A percentile compares a stretch with the other conserved stretches of the same genome.
Evolutionary conservation across 73 alveolate genomes (phyloP).

Genomic region (Paramecium tetraurelia): DNA sequence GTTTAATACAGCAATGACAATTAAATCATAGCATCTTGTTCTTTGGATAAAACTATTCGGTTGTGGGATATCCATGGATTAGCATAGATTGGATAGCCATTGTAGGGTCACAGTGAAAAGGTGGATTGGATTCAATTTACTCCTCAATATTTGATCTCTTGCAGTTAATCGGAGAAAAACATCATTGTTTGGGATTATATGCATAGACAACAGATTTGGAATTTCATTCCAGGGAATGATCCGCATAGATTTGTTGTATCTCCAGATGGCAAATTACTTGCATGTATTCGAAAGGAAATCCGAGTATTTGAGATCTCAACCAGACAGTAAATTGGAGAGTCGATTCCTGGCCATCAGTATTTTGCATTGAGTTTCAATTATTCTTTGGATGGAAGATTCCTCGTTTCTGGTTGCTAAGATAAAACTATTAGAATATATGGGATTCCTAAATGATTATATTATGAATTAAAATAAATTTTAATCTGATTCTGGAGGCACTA

Average conservation of each 20-base stretch:
- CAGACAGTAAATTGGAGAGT: background rate
- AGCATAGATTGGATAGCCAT: background rate
- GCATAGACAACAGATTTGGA: background rate
- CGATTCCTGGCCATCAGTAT: background rate
- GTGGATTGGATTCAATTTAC: conserved; percentile 5
- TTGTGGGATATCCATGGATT: background rate
- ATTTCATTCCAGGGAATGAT: background rate
- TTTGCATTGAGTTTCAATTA: background rate
- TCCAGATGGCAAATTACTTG: conserved; percentile 28
- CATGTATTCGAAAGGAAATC: background rate
- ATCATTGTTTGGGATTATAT: background rate
- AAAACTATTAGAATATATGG: background rate
- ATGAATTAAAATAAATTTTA: background rate
- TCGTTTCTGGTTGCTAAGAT: background rate
- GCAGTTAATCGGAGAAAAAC: background rate
- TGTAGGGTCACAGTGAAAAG: background rate
- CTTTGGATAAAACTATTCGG: background rate
- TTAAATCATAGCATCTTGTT: conserved; percentile 11
- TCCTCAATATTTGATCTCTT: background rate
- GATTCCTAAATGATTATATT: background rate
- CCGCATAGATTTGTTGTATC: background rate
- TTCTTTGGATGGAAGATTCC: conserved; percentile 1
- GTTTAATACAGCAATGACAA: background rate
- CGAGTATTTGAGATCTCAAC: conserved; percentile 13
- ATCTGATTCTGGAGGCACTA: background rate